Evolutionary conservation across 2,329 filamentous ascomycete genomes (phyloP).

Genomic region (Fragosphaeria purpurea): DNA sequence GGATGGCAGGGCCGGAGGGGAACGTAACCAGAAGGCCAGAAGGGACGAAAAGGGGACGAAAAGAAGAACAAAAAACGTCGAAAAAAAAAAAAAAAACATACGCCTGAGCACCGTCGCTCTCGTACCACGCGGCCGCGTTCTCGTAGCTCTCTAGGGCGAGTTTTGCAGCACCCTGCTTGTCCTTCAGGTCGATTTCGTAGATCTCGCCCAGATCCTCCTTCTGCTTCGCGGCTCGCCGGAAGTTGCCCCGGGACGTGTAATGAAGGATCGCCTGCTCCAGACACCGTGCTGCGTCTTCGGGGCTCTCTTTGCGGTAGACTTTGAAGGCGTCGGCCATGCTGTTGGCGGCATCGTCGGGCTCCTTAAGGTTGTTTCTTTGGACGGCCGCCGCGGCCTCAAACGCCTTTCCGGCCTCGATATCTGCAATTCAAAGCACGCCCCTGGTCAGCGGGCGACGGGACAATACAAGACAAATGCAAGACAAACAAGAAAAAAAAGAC

Average conservation of each 20-base stretch:
- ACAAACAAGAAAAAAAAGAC: conserved; percentile 13
- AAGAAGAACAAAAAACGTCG: not conserved
- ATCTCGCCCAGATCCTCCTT: conserved; percentile 83
- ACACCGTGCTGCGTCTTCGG: conserved; percentile 71
- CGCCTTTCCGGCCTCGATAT: conserved; percentile 73
- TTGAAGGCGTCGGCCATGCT: conserved; percentile 87
- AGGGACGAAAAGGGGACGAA: too few species aligned
- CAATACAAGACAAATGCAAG: too few species aligned
- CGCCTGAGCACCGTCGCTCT: conserved; percentile 75
- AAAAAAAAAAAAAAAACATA: conserved; percentile 32
- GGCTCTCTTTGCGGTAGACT: conserved; percentile 78
- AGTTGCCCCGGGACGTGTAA: conserved; percentile 84
- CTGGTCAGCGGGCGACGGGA: not conserved
- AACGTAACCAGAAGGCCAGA: too few species aligned
- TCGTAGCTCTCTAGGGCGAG: conserved; percentile 76
- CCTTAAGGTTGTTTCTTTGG: conserved; percentile 71
- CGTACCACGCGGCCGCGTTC: conserved; percentile 79
- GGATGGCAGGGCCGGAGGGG: too few species aligned
- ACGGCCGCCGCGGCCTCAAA: conserved; percentile 82
- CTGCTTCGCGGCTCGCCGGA: conserved; percentile 79
- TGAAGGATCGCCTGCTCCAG: conserved; percentile 71
- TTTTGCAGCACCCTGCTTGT: conserved; percentile 41
- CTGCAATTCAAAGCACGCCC: conserved; percentile 29
- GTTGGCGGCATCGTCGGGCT: conserved; percentile 87
- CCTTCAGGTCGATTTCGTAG: conserved; percentile 71